These are phyloP conservation scores for Myriangium duriaei DNA, from an alignment of 2,329 filamentous ascomycete species.

Conservation along the genomic window DNA sequence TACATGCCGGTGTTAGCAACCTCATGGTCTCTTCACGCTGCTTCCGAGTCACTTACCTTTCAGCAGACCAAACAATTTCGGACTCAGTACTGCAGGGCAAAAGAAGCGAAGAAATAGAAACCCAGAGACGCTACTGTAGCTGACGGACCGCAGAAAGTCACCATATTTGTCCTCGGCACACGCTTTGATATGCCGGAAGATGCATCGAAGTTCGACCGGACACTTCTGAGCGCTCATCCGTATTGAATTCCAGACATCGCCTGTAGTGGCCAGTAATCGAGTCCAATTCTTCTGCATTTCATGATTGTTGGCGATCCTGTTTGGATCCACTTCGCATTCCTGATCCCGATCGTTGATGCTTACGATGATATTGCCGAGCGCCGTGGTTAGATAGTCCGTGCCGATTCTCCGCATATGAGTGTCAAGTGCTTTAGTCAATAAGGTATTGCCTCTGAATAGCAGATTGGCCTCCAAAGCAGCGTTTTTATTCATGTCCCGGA, in stretches of 20 bases:
- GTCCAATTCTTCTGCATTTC: slow-evolving; percentile 78
- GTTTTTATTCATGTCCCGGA: slow-evolving; percentile 67
- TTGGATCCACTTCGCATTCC: slow-evolving; percentile 91
- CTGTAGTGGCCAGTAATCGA: slow-evolving; percentile 61
- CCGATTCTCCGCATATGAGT: slow-evolving; percentile 91
- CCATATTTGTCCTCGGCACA: slow-evolving; percentile 92
- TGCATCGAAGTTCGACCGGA: slow-evolving; percentile 67
- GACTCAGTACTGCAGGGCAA: slow-evolving; percentile 89
- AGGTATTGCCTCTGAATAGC: slow-evolving; percentile 85
- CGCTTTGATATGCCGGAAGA: slow-evolving; percentile 81
- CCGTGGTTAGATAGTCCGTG: slow-evolving; percentile 82
- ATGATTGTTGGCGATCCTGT: slow-evolving; percentile 52
- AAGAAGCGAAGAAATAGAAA: slow-evolving; percentile 93
- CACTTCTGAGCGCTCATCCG: slow-evolving; percentile 59
- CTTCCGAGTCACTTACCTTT: slow-evolving; percentile 39
- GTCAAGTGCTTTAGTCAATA: slow-evolving; percentile 86
- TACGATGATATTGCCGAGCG: slow-evolving; percentile 68
- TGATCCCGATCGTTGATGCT: slow-evolving; percentile 86
- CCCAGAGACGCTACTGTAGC: slow-evolving; percentile 88
- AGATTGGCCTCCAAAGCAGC: slow-evolving; percentile 82
- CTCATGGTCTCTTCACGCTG: neutral
- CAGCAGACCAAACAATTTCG: slow-evolving; percentile 80
- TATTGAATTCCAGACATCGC: slow-evolving; percentile 76
- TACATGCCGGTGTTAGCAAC: slow-evolving; percentile 19
- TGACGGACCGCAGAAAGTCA: slow-evolving; percentile 76